Evolutionary conservation across 441 rosid species (phyloP).

Genomic region (Pelargonium cotyledonis): DNA sequence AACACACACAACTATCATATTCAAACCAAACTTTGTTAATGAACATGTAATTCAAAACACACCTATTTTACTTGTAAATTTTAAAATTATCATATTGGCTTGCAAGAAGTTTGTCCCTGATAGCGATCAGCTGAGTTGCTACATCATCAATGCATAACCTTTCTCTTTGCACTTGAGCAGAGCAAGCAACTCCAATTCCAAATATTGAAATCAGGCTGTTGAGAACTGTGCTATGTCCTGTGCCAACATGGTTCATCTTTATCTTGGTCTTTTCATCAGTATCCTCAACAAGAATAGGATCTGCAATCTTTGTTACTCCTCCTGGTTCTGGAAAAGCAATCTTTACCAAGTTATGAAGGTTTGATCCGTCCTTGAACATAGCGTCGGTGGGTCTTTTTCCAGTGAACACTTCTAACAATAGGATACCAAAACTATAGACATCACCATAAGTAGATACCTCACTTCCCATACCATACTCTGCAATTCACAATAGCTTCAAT

Average conservation of each 20-base stretch:
- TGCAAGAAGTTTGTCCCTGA: background rate
- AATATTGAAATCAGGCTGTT: conserved; percentile 1
- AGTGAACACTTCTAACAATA: conserved; percentile 9
- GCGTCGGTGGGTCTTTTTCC: conserved; percentile 13
- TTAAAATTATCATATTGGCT: background rate
- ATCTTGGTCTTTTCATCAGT: background rate
- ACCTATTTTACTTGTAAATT: too few relatives aligned
- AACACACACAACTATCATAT: too few relatives aligned
- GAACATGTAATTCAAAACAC: too few relatives aligned
- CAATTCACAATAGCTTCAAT: background rate
- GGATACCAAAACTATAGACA: conserved; percentile 12
- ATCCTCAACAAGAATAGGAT: background rate
- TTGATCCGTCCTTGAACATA: conserved; percentile 12
- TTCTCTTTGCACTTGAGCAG: background rate
- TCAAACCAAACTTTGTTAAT: too few relatives aligned
- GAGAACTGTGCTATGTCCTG: background rate
- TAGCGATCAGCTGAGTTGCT: background rate
- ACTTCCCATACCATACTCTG: conserved; percentile 17
- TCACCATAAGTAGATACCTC: conserved; percentile 2
- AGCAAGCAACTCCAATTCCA: conserved; percentile 13
- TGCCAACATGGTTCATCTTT: background rate
- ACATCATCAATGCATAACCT: background rate
- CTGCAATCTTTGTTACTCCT: background rate
- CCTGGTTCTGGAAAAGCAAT: background rate
- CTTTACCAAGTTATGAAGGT: background rate